Base-by-base conservation (phyloP, 2,329 filamentous ascomycete genomes). In the Apiospora malaysiana region DNA sequence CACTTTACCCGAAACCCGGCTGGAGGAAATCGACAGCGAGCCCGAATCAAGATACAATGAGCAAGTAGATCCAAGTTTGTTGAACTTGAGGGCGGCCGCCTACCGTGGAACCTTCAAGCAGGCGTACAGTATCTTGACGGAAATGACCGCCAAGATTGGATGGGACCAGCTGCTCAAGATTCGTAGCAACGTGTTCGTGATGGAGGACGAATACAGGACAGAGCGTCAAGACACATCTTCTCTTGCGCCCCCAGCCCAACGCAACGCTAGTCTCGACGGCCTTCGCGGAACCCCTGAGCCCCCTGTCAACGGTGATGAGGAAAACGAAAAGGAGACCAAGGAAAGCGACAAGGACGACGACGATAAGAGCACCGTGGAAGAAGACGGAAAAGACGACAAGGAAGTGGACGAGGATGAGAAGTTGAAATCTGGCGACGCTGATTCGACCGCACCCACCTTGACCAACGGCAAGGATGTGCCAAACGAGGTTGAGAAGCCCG, bases 111-210 rank as follows among this genome's bases (percentile, higher is more conserved):
- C 96, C 0, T 99, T 99, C 79, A 90, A 96, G 78, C 94, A 97
- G 79, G 96, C 96, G 1, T 99, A 99, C 83, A 91, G 91, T 74
- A 92, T 99, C 45, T 86, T 99, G 73, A 98, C 96, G 0, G 95
- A 98, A 80, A 95, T 99, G 85, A 97, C 95, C 0, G 92, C 94
- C 72, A 95, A 96, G 82, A 98, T 99, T 76, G 96, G 96, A 49
- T 99, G 96, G 96, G 96, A 99, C 77, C 94, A 98, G 79, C 87
- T 99, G 27, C 85, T 99, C 68, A 97, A 94, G 82, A 97, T 97
- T 77, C 90, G 96, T 75, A 98, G 95, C 83, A 95, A 95, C 73
- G 96, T 99, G 1, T 99, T 99, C 77, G 96, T 99, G 67, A 99
- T 99, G 96, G 96, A 99, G 81, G 96, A 99, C 78, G 96, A 99